These are phyloP conservation scores for Thymus mandschuricus DNA, from an alignment of 257 asterid species.

Conservation along the genomic window DNA sequence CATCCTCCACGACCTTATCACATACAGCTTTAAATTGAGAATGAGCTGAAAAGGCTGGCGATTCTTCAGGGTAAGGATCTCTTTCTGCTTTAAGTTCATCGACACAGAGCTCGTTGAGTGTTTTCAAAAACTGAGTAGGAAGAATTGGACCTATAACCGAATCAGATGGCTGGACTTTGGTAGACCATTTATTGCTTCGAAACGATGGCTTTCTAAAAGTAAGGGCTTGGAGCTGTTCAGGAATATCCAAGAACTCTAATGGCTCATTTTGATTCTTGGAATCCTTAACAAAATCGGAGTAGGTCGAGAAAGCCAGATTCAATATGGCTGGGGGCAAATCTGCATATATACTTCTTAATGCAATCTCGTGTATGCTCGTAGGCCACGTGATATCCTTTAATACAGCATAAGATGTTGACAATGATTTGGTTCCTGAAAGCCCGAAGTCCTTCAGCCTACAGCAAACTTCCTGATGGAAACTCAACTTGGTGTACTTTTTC, in stretches of 20 bases:
- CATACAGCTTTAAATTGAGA: constrained; percentile 48
- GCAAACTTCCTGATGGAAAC: constrained; percentile 48
- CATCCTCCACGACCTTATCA: constrained; percentile 50
- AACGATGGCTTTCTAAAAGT: constrained; percentile 50
- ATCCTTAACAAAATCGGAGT: constrained; percentile 38
- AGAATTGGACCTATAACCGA: constrained; percentile 49
- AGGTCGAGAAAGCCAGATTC: constrained; percentile 48
- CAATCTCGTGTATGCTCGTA: constrained; percentile 68
- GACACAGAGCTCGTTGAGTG: constrained; percentile 45
- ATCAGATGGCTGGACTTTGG: constrained; percentile 47
- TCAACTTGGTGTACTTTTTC: constrained; percentile 30
- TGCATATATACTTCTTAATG: constrained; percentile 50
- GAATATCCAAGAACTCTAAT: constrained; percentile 50
- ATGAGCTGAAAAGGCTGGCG: constrained; percentile 49
- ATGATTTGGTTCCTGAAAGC: constrained; percentile 31
- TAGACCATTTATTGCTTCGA: constrained; percentile 50
- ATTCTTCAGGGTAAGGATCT: constrained; percentile 36
- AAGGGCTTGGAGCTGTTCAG: constrained; percentile 44
- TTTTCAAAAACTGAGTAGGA: constrained; percentile 59
- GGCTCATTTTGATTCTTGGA: constrained; percentile 33
- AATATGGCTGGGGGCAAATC: constrained; percentile 51
- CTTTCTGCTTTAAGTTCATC: constrained; percentile 44
- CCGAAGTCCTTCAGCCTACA: constrained; percentile 43
- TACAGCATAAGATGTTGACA: constrained; percentile 33
- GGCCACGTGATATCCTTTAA: constrained; percentile 60